Evolutionary conservation across 225 moss, liverwort and hornwort species (phyloP).

Genomic region (Sphagnum tenellum): DNA sequence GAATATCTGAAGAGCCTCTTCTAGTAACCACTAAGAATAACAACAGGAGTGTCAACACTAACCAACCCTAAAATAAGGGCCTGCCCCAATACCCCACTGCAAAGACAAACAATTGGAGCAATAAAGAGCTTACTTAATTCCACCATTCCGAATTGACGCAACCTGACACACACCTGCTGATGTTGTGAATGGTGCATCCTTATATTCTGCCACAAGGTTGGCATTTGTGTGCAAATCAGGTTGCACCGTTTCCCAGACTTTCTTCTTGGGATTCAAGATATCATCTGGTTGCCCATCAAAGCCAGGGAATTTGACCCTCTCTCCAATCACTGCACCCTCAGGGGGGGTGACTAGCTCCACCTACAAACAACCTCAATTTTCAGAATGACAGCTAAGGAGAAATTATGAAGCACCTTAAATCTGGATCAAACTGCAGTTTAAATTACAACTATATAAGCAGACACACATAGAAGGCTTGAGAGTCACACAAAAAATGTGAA

Average conservation of each 20-base stretch:
- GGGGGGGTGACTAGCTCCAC: conserved; percentile 76
- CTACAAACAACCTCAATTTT: conserved; percentile 6
- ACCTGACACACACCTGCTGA: conserved; percentile 63
- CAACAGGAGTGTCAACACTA: too few relatives aligned
- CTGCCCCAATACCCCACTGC: too few relatives aligned
- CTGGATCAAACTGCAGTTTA: background rate
- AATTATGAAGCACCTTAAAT: background rate
- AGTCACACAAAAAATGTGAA: too few relatives aligned
- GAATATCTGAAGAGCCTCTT: too few relatives aligned
- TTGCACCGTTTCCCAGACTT: conserved; percentile 83
- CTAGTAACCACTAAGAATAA: too few relatives aligned
- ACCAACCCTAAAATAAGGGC: too few relatives aligned
- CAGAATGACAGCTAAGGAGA: too few relatives aligned
- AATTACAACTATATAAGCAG: background rate
- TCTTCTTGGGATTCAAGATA: conserved; percentile 83
- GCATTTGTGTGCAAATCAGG: conserved; percentile 56
- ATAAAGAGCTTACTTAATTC: conserved; percentile 34
- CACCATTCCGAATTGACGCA: conserved; percentile 50
- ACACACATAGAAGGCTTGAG: too few relatives aligned
- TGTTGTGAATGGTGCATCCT: conserved; percentile 72
- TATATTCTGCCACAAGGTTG: conserved; percentile 67
- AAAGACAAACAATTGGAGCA: too few relatives aligned
- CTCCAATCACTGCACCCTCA: conserved; percentile 49
- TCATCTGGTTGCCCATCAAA: conserved; percentile 62
- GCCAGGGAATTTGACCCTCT: conserved; percentile 63